A percentile compares a stretch with the other conserved stretches of the same genome.
phyloP scores from a whole-genome alignment of 495 filamentous ascomycete species.

The Aeminium ludgeri region DNA sequence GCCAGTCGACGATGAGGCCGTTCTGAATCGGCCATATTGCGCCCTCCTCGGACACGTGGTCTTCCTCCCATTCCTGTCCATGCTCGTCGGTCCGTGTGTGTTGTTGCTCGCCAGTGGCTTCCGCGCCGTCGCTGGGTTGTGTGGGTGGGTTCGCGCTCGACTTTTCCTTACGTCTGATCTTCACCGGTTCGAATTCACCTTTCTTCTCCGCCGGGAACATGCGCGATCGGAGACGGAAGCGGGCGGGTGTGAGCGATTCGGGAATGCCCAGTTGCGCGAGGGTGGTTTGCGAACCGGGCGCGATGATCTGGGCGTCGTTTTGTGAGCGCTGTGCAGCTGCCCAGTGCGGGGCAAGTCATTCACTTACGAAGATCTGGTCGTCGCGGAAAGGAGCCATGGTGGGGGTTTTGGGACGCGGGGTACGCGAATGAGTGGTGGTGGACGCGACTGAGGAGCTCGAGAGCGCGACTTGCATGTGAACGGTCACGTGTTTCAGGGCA shows the following conservation, averaged over 20 bases:
- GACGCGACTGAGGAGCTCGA: too few species aligned
- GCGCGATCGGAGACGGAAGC: slow-evolving; percentile 65
- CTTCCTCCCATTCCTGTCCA: slow-evolving; percentile 54
- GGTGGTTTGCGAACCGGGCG: slow-evolving; percentile 83
- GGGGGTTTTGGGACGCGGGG: not conserved
- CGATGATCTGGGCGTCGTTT: slow-evolving; percentile 50
- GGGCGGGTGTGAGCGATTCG: slow-evolving; percentile 77
- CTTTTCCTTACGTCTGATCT: slow-evolving; percentile 48
- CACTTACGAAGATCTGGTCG: slow-evolving; percentile 53
- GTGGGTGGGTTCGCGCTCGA: slow-evolving; percentile 18
- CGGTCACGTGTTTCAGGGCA: too few species aligned
- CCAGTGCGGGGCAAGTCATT: too few species aligned
- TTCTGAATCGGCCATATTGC: slow-evolving; percentile 73
- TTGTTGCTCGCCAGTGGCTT: slow-evolving; percentile 18
- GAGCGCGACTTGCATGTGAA: too few species aligned
- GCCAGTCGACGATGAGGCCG: slow-evolving; percentile 77
- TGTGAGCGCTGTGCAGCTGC: too few species aligned
- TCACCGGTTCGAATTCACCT: slow-evolving; percentile 70
- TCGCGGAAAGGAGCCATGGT: slow-evolving; percentile 59
- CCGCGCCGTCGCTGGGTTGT: slow-evolving; percentile 18
- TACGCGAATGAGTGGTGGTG: too few species aligned
- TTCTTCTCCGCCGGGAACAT: slow-evolving; percentile 76
- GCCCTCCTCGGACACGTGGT: slow-evolving; percentile 69
- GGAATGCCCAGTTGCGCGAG: slow-evolving; percentile 84
- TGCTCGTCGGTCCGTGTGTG: slow-evolving; percentile 16